Evolutionary conservation across 768 basidiomycete genomes (phyloP).

Genomic region (Hysterangium stoloniferum): DNA sequence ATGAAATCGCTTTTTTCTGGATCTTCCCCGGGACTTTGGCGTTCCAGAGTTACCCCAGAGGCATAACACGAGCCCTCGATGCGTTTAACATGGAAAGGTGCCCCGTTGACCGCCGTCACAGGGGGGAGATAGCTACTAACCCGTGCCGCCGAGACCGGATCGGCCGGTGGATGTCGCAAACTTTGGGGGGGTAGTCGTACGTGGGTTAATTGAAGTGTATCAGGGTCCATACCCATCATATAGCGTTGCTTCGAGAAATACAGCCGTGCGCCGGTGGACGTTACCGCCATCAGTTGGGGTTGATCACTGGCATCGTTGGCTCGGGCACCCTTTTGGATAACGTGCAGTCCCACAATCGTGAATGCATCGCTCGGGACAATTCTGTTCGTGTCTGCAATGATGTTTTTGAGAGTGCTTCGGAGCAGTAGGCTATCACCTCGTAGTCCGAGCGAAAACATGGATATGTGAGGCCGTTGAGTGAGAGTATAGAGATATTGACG

Average conservation of each 20-base stretch:
- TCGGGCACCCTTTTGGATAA: slow-evolving; percentile 34
- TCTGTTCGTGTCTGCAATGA: slow-evolving; percentile 72
- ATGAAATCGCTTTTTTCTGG: slow-evolving; percentile 48
- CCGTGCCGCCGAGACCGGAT: slow-evolving; percentile 35
- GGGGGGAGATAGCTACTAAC: background rate
- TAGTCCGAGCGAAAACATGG: slow-evolving; percentile 14
- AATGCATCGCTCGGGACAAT: slow-evolving; percentile 74
- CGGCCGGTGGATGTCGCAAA: slow-evolving; percentile 61
- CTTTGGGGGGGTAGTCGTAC: slow-evolving; percentile 73
- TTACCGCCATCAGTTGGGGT: slow-evolving; percentile 74
- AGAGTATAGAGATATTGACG: slow-evolving; percentile 77
- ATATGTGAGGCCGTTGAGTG: slow-evolving; percentile 43
- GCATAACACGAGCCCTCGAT: slow-evolving; percentile 46
- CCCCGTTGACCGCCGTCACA: background rate
- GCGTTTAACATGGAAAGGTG: background rate
- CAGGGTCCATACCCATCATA: slow-evolving; percentile 24
- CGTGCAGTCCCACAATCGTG: slow-evolving; percentile 61
- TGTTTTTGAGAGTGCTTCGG: slow-evolving; percentile 64
- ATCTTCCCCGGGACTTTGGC: slow-evolving; percentile 65
- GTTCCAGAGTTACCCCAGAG: slow-evolving; percentile 63
- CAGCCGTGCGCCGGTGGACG: slow-evolving; percentile 73
- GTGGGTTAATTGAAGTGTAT: slow-evolving; percentile 59
- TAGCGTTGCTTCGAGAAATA: slow-evolving; percentile 48
- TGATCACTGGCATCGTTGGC: slow-evolving; percentile 58
- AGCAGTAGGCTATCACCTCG: slow-evolving; percentile 53